A percentile compares a stretch with the other conserved stretches of the same genome.
These are phyloP conservation scores for Acer negundo DNA, from an alignment of 345 rosid species.

Conservation along the genomic window DNA sequence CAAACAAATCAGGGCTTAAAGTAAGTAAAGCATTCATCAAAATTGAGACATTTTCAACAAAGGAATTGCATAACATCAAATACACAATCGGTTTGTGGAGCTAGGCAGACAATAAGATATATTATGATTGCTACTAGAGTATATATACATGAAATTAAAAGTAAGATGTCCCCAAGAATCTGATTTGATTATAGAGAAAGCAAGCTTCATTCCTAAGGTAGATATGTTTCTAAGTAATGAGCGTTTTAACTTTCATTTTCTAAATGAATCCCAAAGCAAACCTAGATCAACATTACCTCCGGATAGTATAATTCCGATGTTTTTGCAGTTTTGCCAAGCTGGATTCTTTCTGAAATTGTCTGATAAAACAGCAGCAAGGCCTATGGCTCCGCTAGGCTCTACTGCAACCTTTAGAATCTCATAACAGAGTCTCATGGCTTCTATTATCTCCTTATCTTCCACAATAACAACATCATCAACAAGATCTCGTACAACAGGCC, in stretches of 20 bases:
- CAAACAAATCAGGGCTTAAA: neutral
- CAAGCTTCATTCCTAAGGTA: neutral
- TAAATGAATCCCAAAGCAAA: conserved; percentile 64
- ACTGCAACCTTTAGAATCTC: conserved; percentile 81
- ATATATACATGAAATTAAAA: neutral
- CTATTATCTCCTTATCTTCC: conserved; percentile 67
- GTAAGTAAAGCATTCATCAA: neutral
- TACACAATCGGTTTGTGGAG: neutral
- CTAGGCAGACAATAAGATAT: neutral
- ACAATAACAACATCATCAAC: conserved; percentile 72
- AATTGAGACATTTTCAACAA: conserved; percentile 1
- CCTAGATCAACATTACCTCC: conserved; percentile 90
- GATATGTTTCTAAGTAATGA: neutral
- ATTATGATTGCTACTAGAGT: neutral
- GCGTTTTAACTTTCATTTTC: conserved; percentile 18
- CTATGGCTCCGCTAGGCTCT: conserved; percentile 96
- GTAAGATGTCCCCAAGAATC: neutral
- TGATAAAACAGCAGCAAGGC: conserved; percentile 87
- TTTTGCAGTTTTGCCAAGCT: conserved; percentile 53
- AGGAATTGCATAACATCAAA: neutral
- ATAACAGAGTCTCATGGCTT: conserved; percentile 84
- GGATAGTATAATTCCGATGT: conserved; percentile 66
- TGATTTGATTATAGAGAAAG: neutral
- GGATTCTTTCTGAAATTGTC: conserved; percentile 56
- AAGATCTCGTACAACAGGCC: conserved; percentile 82